Base-by-base conservation (phyloP, 2,329 filamentous ascomycete species). In the Talaromyces sp. region DNA sequence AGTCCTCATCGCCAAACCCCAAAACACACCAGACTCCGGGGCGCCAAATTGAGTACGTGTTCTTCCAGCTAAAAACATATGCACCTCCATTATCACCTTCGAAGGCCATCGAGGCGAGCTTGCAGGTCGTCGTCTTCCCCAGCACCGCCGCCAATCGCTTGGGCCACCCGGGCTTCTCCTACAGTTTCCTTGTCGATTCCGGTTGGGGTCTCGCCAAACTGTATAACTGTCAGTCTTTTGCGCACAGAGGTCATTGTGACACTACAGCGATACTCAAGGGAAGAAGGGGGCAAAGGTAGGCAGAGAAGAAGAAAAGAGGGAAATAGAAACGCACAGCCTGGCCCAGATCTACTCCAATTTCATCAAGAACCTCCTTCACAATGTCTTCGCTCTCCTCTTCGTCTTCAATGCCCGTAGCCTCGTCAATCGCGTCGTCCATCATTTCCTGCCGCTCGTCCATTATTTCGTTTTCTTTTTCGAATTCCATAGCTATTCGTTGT, bases 371-470 rank as follows among this genome's bases (percentile, higher is more conserved):
- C 77, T 97, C 92, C 70, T 96, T 96, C 36, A 99, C 92, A 12
- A 98, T 91, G 74, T 99, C 95, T 69, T 99, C 95, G 36, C 93
- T 91, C 75, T 98, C 95, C 69, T 96, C 95, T 72, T 99, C 95
- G 64, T 96, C 87, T 61, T 89, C 87, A 42, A 96, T 82, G 28
- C 96, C 95, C 70, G 95, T 97, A 56, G 94, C 93, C 75, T 99
- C 95, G 73, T 99, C 95, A 63, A 99, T 95, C 23, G 92, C 94
- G 76, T 98, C 95, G 73, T 98, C 94, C 95, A 99, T 98, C 91
- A 99, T 97, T 77, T 98, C 95, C 76, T 98, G 93, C 66, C 95
- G 86, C 78, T 98, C 92, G 69, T 99, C 95, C 95, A 99, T 99
- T 63, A 99, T 93, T 72, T 98, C 95, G 78, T 98, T 99, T 78